Conservation (phyloP, 768 basidiomycete species). For the Boletus insuetus region DNA sequence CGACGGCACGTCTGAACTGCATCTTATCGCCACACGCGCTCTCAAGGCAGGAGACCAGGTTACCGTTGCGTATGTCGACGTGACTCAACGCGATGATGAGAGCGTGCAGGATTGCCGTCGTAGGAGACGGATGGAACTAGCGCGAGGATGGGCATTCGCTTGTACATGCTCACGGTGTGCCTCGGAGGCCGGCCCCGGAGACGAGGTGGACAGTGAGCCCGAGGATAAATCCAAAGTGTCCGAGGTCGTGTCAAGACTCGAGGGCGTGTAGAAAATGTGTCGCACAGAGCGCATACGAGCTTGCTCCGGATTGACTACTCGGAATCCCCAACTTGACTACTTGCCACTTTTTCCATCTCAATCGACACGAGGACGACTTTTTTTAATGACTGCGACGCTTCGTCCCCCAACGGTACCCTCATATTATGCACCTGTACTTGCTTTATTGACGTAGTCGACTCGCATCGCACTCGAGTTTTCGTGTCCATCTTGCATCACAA, state of each 20-base stretch:
- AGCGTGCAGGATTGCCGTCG: constrained; percentile 52
- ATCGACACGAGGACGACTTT: neutral
- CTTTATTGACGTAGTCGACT: neutral
- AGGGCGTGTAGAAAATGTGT: constrained; percentile 18
- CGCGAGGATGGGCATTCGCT: constrained; percentile 78
- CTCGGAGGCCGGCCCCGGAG: constrained; percentile 43
- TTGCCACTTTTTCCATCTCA: neutral
- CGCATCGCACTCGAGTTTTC: neutral
- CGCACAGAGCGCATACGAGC: too few relatives aligned
- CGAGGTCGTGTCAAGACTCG: constrained; percentile 31
- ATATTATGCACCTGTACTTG: neutral
- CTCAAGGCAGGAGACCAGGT: constrained; percentile 76
- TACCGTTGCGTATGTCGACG: constrained; percentile 74
- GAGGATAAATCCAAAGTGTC: constrained; percentile 54
- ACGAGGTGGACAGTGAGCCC: constrained; percentile 32
- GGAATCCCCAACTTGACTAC: neutral
- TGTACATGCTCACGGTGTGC: constrained; percentile 68
- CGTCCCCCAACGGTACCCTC: too few relatives aligned
- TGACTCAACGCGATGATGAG: constrained; percentile 54
- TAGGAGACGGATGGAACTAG: constrained; percentile 69
- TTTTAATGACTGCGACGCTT: neutral
- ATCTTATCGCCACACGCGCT: constrained; percentile 62
- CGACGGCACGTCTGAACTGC: constrained; percentile 65
- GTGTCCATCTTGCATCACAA: constrained; percentile 1
- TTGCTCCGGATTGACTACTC: too few relatives aligned